These are phyloP conservation scores for Globisporangium echinulatum DNA, from an alignment of 352 stramenopile species.

Conservation along the genomic window DNA sequence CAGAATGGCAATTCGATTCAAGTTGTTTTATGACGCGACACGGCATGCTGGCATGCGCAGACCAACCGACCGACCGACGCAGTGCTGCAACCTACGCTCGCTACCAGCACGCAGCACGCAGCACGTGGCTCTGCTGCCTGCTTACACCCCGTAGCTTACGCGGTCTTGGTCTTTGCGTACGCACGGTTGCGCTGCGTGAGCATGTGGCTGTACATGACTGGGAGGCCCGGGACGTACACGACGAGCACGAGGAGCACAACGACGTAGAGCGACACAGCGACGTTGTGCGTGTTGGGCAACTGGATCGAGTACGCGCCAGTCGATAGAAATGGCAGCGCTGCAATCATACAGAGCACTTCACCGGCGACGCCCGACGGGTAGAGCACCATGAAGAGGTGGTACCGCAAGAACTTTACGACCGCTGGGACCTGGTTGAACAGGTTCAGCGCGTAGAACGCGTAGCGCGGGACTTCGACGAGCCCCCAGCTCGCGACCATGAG, in stretches of 20 bases:
- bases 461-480: conserved; percentile 92
- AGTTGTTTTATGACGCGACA: no score
- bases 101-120: background rate
- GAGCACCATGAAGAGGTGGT: conserved; percentile 97
- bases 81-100: background rate
- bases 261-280: conserved; percentile 67
- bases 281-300: conserved; percentile 73
- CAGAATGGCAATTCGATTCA: no score
- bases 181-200: conserved; percentile 77
- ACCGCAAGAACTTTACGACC: conserved; percentile 96
- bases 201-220: conserved; percentile 86
- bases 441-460: conserved; percentile 97
- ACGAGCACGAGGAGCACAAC: conserved; percentile 63
- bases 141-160: conserved; percentile 19
- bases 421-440: conserved; percentile 91
- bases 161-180: conserved; percentile 73
- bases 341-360: conserved; percentile 77
- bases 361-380: conserved; percentile 96
- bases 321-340: conserved; percentile 45
- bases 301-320: conserved; percentile 63
- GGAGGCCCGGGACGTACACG: conserved; percentile 69
- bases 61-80: no score
- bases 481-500: conserved; percentile 87
- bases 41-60: no score
- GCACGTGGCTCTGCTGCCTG: no score